Percentiles rank a stretch among this genome's conserved stretches.
These are phyloP conservation scores for Dianthus caryophyllus DNA, from an alignment of 148 eudicot genomes.

Conservation along the genomic window DNA sequence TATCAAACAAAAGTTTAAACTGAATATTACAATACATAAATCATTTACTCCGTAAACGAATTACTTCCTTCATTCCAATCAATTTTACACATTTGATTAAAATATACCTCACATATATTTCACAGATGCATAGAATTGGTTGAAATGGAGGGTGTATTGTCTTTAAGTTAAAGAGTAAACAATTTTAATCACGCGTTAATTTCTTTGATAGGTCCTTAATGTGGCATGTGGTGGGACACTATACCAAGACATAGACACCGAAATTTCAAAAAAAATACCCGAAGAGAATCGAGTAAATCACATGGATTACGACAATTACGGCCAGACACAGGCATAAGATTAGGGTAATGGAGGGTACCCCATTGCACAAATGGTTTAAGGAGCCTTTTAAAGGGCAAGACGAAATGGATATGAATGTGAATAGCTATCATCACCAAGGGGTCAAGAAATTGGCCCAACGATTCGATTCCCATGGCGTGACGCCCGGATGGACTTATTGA, in stretches of 20 bases:
- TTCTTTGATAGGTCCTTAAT: slow-evolving; percentile 42
- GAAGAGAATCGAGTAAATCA: slow-evolving; percentile 48
- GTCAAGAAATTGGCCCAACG: slow-evolving; percentile 66
- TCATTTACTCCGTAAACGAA: too few relatives aligned
- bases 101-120: too few relatives aligned
- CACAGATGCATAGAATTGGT: too few relatives aligned
- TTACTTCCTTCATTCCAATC: too few relatives aligned
- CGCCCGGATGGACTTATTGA: slow-evolving; percentile 72
- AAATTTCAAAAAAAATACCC: slow-evolving; percentile 33
- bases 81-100: too few relatives aligned
- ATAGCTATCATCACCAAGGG: slow-evolving; percentile 93
- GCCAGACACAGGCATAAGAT: slow-evolving; percentile 69
- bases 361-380: slow-evolving; percentile 61
- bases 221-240: slow-evolving; percentile 89
- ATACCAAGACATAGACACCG: slow-evolving; percentile 65
- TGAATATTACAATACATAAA: too few relatives aligned
- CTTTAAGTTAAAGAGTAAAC: too few relatives aligned
- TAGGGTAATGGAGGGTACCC: slow-evolving; percentile 49
- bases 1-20: too few relatives aligned
- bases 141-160: too few relatives aligned
- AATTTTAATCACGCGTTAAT: background rate
- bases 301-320: slow-evolving; percentile 69
- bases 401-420: slow-evolving; percentile 51
- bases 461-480: slow-evolving; percentile 75
- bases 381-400: slow-evolving; percentile 35